Evolutionary conservation across 169 alveolate species (phyloP).

Genomic region (Plasmodium cynomolgi): DNA sequence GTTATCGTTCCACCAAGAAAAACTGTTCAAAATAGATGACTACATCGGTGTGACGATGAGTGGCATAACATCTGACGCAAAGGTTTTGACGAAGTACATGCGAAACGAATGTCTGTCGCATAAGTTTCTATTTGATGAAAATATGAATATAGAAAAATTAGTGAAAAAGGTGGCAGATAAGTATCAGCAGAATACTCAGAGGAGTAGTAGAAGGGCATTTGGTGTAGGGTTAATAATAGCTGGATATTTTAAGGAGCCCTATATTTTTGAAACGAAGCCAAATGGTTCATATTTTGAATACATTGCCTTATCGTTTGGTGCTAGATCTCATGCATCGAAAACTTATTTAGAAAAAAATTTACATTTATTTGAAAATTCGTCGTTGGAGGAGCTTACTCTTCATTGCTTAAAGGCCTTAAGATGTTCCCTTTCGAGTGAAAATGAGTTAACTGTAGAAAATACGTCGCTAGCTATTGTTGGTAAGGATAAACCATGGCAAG

Average conservation of each 20-base stretch:
- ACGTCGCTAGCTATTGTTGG: slow-evolving; percentile 91
- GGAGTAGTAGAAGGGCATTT: slow-evolving; percentile 97
- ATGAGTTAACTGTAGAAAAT: slow-evolving; percentile 90
- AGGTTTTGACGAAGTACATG: slow-evolving; percentile 86
- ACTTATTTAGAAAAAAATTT: slow-evolving; percentile 96
- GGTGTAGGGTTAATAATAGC: slow-evolving; percentile 98
- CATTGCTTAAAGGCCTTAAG: slow-evolving; percentile 94
- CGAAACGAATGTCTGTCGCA: slow-evolving; percentile 95
- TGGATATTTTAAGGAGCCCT: slow-evolving; percentile 94
- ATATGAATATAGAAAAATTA: slow-evolving; percentile 93
- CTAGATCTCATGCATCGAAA: slow-evolving; percentile 97
- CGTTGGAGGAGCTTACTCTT: slow-evolving; percentile 85
- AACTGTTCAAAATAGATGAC: slow-evolving; percentile 95
- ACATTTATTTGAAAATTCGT: slow-evolving; percentile 86
- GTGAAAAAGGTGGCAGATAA: slow-evolving; percentile 94
- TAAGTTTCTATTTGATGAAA: slow-evolving; percentile 94
- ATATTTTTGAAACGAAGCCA: slow-evolving; percentile 96
- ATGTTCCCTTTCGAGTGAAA: slow-evolving; percentile 91
- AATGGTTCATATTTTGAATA: slow-evolving; percentile 96
- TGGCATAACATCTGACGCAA: slow-evolving; percentile 99
- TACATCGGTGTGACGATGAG: slow-evolving; percentile 98
- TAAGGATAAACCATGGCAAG: slow-evolving; percentile 82
- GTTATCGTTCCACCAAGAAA: slow-evolving; percentile 95
- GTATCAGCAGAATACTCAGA: slow-evolving; percentile 95
- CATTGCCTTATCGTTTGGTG: slow-evolving; percentile 97